Evolutionary conservation across 495 filamentous ascomycete species (phyloP), one percentile per base, ranked within the genome.

Genomic region (Letharia lupina): DNA sequence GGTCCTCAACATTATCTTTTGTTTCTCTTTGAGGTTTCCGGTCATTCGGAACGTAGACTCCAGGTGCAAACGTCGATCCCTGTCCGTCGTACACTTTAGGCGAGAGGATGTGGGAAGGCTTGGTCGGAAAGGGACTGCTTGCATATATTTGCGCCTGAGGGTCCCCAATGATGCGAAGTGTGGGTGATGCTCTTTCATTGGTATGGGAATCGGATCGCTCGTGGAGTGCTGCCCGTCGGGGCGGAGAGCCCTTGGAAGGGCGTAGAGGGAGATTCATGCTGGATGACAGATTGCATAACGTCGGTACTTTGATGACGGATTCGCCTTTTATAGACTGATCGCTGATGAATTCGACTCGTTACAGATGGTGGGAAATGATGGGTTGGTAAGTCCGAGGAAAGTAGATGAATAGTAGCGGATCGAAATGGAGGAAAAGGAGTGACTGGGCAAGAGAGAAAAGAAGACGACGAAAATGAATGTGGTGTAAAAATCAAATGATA

Each of bases 131-230:
- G 20, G 81, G 80, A 15, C 75, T 80, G 44, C 75, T 71, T 33
- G 72, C 73, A 69, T 81, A 81, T 47, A 80, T 70, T 8, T 71
- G 68, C 63, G 78, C 76, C 63, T 79, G 70, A 62, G 77, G 69
- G 15, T 76, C 75, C 31, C 67, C 74, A 15, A 76, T 70, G 59
- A 75, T 69, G 54, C 78, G 78, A 52, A 79, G 67, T 31, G 76
- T 77, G 15, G 54, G 54, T 9, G 54, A 57, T 37, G 33, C 54
- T 65, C 71, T 70, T 67, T 79, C 74, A 64, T 84, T 84, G 42
- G 75, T 77, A 50, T 83, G 78, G n/a, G 81, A 82, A 40, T 80
- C 78, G 20, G 70, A 80, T 66, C 82, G 78, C 70, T 84, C 82
- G 72, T 83, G 79, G 61, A 83, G 77, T 61, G 78, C 77, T 70